These are phyloP conservation scores for Xylariaceae sp. DNA, from an alignment of 2,329 filamentous ascomycete genomes.

Conservation along the genomic window DNA sequence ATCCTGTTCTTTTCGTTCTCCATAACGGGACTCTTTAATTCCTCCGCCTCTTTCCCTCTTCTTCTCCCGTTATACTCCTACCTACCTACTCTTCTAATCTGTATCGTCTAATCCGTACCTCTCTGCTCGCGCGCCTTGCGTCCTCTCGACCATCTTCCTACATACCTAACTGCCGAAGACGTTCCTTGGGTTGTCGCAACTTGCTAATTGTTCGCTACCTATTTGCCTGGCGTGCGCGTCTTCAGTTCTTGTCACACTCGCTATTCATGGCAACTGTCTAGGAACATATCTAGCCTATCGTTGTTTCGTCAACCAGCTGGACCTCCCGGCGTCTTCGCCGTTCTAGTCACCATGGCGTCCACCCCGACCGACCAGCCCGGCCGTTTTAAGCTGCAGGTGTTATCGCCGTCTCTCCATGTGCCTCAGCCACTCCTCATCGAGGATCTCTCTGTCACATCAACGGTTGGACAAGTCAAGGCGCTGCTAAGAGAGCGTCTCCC, in stretches of 20 bases:
- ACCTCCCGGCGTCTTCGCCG: not conserved
- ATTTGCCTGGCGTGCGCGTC: constrained; percentile 23
- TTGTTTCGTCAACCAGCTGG: not conserved
- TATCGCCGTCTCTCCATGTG: constrained; percentile 54
- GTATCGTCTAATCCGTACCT: no score
- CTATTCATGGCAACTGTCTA: constrained; percentile 12
- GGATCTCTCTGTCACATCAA: constrained; percentile 45
- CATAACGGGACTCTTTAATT: no score
- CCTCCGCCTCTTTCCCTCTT: no score
- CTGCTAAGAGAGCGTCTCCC: constrained; percentile 50
- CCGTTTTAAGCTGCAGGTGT: constrained; percentile 50
- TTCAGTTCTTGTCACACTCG: constrained; percentile 4
- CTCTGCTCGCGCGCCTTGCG: no score
- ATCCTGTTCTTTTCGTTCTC: no score
- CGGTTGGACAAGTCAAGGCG: constrained; percentile 53
- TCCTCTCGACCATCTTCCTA: constrained; percentile 6
- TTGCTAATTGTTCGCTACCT: not conserved
- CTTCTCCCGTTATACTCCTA: no score
- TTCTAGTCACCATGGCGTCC: constrained; percentile 1
- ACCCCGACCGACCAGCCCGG: constrained; percentile 26
- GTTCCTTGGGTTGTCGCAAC: constrained; percentile 3
- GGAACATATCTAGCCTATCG: not conserved
- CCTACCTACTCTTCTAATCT: no score
- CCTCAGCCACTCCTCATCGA: constrained; percentile 47
- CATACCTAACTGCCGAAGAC: not conserved